These are phyloP conservation scores for Chaetomium cochliodes DNA, from an alignment of 495 filamentous ascomycete species.

Conservation along the genomic window DNA sequence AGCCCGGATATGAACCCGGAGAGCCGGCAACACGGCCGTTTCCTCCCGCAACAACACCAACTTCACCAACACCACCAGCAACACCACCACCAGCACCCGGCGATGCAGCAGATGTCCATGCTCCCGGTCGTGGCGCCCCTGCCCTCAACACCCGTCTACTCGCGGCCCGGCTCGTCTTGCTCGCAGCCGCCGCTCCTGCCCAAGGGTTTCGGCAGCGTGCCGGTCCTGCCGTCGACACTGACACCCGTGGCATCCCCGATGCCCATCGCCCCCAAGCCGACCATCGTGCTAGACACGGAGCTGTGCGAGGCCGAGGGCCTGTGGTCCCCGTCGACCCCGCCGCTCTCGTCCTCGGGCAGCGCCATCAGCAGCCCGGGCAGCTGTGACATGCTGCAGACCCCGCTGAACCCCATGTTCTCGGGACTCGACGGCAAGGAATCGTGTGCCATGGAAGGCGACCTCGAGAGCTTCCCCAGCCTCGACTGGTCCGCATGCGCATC, in stretches of 20 bases:
- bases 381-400: constrained; percentile 75
- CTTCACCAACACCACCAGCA: constrained; percentile 53
- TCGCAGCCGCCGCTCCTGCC: constrained; percentile 59
- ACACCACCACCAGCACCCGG: constrained; percentile 56
- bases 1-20: constrained; percentile 73
- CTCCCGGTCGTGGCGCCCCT: constrained; percentile 55
- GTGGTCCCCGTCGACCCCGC: constrained; percentile 83
- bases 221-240: constrained; percentile 55
- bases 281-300: constrained; percentile 78
- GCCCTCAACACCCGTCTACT: constrained; percentile 70
- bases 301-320: constrained; percentile 64
- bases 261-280: constrained; percentile 67
- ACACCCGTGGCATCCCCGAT: constrained; percentile 79
- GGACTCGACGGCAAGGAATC: constrained; percentile 74
- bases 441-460: constrained; percentile 66
- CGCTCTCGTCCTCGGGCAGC: constrained; percentile 81
- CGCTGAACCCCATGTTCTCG: constrained; percentile 77
- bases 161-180: constrained; percentile 64
- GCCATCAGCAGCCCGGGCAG: constrained; percentile 81
- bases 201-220: constrained; percentile 55
- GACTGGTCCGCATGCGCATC: constrained; percentile 76
- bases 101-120: constrained; percentile 48
- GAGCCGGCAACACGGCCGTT: constrained; percentile 76
- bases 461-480: constrained; percentile 70
- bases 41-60: constrained; percentile 67